Percentiles rank a stretch among this genome's conserved stretches.
These are phyloP conservation scores for Nannizzia gypsea DNA, from an alignment of 2,329 filamentous ascomycete species.

Conservation along the genomic window DNA sequence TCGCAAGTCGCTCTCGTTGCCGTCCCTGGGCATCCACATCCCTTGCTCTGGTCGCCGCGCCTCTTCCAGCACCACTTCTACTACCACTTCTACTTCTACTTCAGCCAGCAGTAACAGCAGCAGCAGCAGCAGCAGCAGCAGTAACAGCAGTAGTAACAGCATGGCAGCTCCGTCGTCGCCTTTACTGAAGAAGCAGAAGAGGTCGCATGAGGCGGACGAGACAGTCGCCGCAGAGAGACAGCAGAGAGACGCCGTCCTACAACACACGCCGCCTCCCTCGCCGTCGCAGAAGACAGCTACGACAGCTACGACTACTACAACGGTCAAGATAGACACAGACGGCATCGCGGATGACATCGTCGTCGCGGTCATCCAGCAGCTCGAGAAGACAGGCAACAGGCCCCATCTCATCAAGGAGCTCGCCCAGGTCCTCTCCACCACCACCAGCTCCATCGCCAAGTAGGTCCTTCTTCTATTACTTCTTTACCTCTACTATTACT, in stretches of 20 bases:
- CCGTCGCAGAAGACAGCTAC: conserved; percentile 60
- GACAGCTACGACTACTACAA: too few relatives aligned
- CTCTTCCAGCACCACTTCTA: conserved; percentile 44
- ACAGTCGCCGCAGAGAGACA: conserved; percentile 17
- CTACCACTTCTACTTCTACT: too few relatives aligned
- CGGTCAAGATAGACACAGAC: conserved; percentile 55
- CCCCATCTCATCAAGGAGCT: conserved; percentile 93
- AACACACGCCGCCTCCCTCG: conserved; percentile 18
- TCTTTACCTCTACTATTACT: conserved; percentile 6
- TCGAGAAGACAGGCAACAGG: conserved; percentile 80
- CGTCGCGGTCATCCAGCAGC: conserved; percentile 72
- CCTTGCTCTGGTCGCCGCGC: conserved; percentile 46
- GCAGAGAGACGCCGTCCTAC: not conserved
- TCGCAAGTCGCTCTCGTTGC: conserved; percentile 86
- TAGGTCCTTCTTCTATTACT: conserved; percentile 41
- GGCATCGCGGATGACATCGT: conserved; percentile 93
- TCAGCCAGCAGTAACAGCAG: conserved; percentile 13
- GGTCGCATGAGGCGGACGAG: conserved; percentile 50
- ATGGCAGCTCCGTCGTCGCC: conserved; percentile 30
- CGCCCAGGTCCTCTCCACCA: conserved; percentile 62
- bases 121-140: conserved; percentile 42
- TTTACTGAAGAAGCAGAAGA: conserved; percentile 61
- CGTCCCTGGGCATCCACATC: conserved; percentile 83
- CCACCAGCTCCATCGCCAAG: conserved; percentile 80
- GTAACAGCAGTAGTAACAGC: too few relatives aligned